Conservation (phyloP, 257 asterid species). For the Leptodermis oblonga region DNA sequence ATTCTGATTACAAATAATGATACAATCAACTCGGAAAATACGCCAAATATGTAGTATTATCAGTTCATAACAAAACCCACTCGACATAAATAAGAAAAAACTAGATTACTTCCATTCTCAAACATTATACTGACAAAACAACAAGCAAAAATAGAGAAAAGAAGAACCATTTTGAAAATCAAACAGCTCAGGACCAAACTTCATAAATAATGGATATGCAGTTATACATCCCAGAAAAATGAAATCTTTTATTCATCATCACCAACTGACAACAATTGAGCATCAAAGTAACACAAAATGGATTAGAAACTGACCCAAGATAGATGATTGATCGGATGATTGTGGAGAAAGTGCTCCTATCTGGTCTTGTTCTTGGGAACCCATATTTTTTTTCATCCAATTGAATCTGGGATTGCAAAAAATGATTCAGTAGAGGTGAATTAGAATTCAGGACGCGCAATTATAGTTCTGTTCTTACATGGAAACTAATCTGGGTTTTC, state of each 20-base stretch:
- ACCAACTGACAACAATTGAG: neutral
- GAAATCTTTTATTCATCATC: neutral
- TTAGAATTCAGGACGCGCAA: neutral
- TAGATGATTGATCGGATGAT: neutral
- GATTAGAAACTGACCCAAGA: slow-evolving; percentile 3
- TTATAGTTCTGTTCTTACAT: neutral
- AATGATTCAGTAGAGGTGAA: neutral
- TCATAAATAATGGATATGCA: neutral
- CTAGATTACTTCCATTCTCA: neutral
- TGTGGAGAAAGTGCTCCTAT: neutral
- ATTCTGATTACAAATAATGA: neutral
- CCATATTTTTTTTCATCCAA: neutral
- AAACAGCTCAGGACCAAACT: neutral
- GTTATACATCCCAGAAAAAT: neutral
- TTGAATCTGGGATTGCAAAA: neutral
- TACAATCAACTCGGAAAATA: no score
- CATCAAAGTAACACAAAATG: neutral
- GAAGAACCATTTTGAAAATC: neutral
- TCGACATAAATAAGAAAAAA: neutral
- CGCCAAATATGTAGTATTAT: no score
- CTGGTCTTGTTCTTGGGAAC: neutral
- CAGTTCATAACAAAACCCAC: no score
- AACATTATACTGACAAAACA: neutral
- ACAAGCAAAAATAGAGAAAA: neutral
- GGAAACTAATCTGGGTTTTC: neutral